phyloP scores from a whole-genome alignment of 2,329 filamentous ascomycete genomes.

The Fusarium sp. region DNA sequence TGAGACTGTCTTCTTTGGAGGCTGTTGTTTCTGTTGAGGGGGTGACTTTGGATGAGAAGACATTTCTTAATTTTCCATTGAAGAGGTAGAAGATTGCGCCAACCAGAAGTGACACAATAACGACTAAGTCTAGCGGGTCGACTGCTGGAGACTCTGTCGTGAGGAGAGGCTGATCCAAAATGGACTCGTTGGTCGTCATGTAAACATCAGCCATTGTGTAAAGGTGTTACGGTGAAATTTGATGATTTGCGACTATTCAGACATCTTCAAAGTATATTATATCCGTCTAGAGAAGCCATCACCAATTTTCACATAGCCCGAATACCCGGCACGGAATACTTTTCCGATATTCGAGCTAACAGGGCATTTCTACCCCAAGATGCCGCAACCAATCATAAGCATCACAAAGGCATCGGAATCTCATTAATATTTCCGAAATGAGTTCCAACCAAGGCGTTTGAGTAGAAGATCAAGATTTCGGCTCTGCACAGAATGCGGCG shows the following conservation, averaged over 20 bases:
- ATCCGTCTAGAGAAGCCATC: not conserved
- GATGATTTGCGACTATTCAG: not conserved
- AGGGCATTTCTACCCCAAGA: rapidly evolving
- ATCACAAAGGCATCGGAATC: not conserved
- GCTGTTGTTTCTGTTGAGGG: not conserved
- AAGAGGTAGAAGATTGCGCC: not conserved
- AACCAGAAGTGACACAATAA: not conserved
- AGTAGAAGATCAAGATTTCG: not conserved
- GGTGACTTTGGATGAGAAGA: rapidly evolving
- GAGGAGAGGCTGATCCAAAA: not conserved
- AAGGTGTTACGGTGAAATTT: not conserved
- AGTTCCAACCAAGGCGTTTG: rapidly evolving
- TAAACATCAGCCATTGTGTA: not conserved
- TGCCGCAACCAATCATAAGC: not conserved
- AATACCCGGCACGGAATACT: not conserved
- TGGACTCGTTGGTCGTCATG: not conserved
- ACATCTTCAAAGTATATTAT: not conserved
- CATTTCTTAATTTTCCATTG: rapidly evolving
- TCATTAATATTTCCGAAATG: not conserved
- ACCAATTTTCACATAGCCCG: not conserved
- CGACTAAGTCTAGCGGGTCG: not conserved
- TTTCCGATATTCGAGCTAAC: not conserved
- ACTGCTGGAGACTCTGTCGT: not conserved
- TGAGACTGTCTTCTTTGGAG: not conserved
- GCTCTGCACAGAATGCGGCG: not conserved